Evolutionary conservation across 495 filamentous ascomycete genomes (phyloP), one percentile per base, ranked within the genome.

Genomic region (Bathelium albidoporum): DNA sequence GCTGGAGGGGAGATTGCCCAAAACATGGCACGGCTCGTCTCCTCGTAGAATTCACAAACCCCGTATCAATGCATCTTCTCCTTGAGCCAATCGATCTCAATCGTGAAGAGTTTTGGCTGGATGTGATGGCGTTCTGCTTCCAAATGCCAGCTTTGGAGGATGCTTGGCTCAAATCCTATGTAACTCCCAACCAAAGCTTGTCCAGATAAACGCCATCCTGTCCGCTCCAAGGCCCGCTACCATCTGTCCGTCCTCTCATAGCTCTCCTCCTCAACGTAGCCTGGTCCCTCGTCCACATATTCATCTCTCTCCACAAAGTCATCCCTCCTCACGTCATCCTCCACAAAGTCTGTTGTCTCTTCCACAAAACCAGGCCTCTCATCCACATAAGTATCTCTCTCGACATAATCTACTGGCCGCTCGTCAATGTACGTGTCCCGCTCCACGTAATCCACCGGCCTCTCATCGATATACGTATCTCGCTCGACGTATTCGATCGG

Each of bases 141-240:
- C 49, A 55, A 29, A 55, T 55, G 24, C 49, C 49, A 29, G 49
- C 49, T 55, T 55, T 55, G 49, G 24, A 55, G 24, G 7, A 55
- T 55, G 9, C 9, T 26, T 55, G 49, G 24, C n/a, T 29, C 22
- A 29, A 29, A 55, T 11, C 11, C 16, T 24, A 9, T 9, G 3
- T 49, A 3, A n/a, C 11, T 3, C 20, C 43, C 20, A 3, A 18
- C 20, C 9, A 3, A 18, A 3, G 20, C 3, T 20, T 49, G 10
- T 20, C n/a, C 20, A 49, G 18, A 18, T 3, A 49, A 49, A 11
- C 9, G 20, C 9, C 9, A 11, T 20, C 43, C 43, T 20, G 9
- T 20, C n/a, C 43, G 20, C 43, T 18, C 11, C 9, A 49, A 18
- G 18, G 24, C 2, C n/a, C 11, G 26, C 24, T 20, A 55, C 22